A percentile compares a stretch with the other conserved stretches of the same genome.
phyloP scores from a whole-genome alignment of 257 asterid species.

The Leptodermis oblonga region DNA sequence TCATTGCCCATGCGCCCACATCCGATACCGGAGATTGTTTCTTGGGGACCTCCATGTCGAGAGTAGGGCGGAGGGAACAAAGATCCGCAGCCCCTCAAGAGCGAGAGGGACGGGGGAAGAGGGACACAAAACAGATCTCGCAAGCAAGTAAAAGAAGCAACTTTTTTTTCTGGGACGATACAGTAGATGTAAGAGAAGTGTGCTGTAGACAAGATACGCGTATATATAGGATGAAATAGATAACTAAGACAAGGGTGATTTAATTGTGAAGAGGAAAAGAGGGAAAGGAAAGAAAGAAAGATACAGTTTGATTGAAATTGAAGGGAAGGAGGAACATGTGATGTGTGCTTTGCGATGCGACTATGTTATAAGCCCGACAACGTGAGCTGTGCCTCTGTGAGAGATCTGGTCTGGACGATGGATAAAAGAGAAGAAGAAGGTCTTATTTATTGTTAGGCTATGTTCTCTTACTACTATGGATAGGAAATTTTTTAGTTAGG shows the following conservation, averaged over 20 bases:
- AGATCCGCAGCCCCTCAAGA: not conserved
- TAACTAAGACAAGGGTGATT: not conserved
- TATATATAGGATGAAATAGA: not conserved
- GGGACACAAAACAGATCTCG: conserved; percentile 4
- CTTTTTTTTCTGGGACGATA: not conserved
- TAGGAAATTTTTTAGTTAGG: no score
- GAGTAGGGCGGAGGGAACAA: not conserved
- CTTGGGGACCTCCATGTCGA: conserved; percentile 68
- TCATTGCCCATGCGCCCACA: conserved; percentile 98
- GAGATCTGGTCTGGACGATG: not conserved
- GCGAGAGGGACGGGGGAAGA: not conserved
- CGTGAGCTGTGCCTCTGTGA: no score
- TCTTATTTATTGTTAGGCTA: no score
- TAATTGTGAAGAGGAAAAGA: not conserved
- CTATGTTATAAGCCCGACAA: conserved; percentile 13
- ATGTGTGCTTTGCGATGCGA: conserved; percentile 15
- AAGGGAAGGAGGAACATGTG: conserved; percentile 4
- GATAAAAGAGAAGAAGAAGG: no score
- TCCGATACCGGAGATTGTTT: conserved; percentile 71
- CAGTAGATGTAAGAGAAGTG: no score
- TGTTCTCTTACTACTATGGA: no score
- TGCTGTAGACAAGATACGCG: no score
- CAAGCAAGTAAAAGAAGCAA: not conserved
- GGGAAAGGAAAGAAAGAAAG: not conserved
- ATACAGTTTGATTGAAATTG: no score